A percentile compares a stretch with the other conserved stretches of the same genome.
Evolutionary conservation across 768 basidiomycete genomes (phyloP).

Genomic region (Mycena amicta): DNA sequence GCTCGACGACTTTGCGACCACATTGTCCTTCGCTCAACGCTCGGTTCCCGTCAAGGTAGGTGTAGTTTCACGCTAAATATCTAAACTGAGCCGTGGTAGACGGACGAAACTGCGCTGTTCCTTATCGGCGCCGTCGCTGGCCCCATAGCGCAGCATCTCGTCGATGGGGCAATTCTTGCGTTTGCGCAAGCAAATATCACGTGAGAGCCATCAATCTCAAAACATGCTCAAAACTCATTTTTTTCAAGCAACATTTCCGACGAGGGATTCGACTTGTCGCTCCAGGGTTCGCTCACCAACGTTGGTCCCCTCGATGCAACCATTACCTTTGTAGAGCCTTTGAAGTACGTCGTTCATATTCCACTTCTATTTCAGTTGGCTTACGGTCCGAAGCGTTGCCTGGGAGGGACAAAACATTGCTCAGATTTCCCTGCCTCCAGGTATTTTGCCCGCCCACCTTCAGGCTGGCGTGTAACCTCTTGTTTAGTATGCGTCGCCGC

Average conservation of each 20-base stretch:
- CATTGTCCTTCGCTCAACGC: constrained; percentile 14
- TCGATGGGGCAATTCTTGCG: constrained; percentile 53
- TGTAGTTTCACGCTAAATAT: neutral
- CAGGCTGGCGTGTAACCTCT: too few relatives aligned
- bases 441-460: constrained; percentile 40
- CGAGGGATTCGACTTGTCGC: constrained; percentile 61
- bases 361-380: neutral
- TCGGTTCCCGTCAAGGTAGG: constrained; percentile 37
- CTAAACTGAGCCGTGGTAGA: constrained; percentile 39
- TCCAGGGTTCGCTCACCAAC: constrained; percentile 62
- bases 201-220: constrained; percentile 30
- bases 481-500: constrained; percentile 69
- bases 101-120: constrained; percentile 63
- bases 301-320: constrained; percentile 69
- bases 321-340: constrained; percentile 66
- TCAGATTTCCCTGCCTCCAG: constrained; percentile 59
- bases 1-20: constrained; percentile 56
- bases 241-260: constrained; percentile 51
- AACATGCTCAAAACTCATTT: neutral
- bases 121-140: constrained; percentile 73
- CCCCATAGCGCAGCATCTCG: constrained; percentile 65
- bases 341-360: constrained; percentile 48
- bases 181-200: constrained; percentile 65
- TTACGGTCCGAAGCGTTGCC: constrained; percentile 46
- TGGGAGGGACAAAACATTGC: constrained; percentile 71